Percentiles rank a stretch among this genome's conserved stretches.
Evolutionary conservation across 139 green algal species (phyloP).

Genomic region (Micractinium conductrix): DNA sequence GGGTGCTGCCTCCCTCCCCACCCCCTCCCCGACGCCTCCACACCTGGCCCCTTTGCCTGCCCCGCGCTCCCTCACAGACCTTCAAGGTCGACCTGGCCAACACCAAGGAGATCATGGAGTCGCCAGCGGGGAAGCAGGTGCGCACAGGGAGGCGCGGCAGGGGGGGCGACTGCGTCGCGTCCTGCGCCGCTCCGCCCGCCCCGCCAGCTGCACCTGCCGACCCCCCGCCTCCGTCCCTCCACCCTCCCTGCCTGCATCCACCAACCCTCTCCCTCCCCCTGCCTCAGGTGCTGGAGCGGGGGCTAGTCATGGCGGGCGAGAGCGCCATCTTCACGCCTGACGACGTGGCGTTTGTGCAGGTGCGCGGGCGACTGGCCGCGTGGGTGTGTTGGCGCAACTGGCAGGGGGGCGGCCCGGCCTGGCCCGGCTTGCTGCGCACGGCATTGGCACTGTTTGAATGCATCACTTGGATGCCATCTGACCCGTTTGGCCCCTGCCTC

Average conservation of each 20-base stretch:
- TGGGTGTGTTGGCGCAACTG: too few relatives aligned
- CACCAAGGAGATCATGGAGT: constrained; percentile 88
- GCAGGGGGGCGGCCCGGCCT: too few relatives aligned
- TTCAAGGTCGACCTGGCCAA: constrained; percentile 95
- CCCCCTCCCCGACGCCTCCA: too few relatives aligned
- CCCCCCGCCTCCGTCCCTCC: too few relatives aligned
- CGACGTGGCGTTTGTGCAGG: constrained; percentile 89
- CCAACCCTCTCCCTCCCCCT: neutral
- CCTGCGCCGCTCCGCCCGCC: neutral
- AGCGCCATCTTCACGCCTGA: constrained; percentile 96
- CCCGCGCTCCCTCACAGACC: too few relatives aligned
- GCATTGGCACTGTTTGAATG: too few relatives aligned
- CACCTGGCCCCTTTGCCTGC: too few relatives aligned
- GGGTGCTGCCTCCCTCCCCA: too few relatives aligned
- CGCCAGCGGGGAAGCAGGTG: constrained; percentile 78
- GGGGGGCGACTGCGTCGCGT: neutral
- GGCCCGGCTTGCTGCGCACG: too few relatives aligned
- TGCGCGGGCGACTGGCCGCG: constrained; percentile 23
- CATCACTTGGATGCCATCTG: neutral
- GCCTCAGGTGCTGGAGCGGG: constrained; percentile 66
- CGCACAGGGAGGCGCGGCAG: neutral
- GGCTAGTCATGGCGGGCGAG: constrained; percentile 94
- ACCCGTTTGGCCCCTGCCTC: neutral
- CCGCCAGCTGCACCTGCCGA: too few relatives aligned
- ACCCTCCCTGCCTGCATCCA: neutral